Percentiles rank a stretch among this genome's conserved stretches.
These are phyloP conservation scores for Fraxinus americana DNA, from an alignment of 257 asterid species.

Conservation along the genomic window DNA sequence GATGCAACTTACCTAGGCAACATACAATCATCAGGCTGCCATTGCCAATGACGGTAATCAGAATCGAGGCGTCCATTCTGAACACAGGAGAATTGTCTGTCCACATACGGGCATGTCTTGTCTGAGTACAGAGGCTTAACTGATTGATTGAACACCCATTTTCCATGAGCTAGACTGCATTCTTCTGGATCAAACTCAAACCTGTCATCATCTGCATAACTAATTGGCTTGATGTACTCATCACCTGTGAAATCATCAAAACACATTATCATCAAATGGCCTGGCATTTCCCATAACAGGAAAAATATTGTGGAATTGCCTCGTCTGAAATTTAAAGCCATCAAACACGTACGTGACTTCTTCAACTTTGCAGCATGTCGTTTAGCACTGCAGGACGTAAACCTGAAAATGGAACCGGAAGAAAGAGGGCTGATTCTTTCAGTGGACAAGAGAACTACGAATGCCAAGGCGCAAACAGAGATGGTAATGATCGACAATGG, in stretches of 20 bases:
- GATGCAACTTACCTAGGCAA: slow-evolving; percentile 67
- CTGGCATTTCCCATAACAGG: no score
- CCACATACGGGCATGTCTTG: slow-evolving; percentile 73
- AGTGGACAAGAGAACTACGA: slow-evolving; percentile 56
- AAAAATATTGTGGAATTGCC: neutral
- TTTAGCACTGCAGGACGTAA: slow-evolving; percentile 52
- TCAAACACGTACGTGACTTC: slow-evolving; percentile 31
- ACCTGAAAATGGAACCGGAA: slow-evolving; percentile 45
- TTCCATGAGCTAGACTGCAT: slow-evolving; percentile 66
- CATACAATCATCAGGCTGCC: slow-evolving; percentile 94
- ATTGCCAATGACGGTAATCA: slow-evolving; percentile 73
- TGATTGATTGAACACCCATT: slow-evolving; percentile 77
- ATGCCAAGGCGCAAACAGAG: slow-evolving; percentile 46
- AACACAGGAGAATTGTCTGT: slow-evolving; percentile 79
- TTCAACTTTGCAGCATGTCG: slow-evolving; percentile 36
- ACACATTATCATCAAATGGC: neutral
- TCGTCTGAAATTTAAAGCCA: neutral
- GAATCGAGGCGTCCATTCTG: slow-evolving; percentile 77
- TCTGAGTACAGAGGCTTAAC: slow-evolving; percentile 73
- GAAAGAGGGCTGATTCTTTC: slow-evolving; percentile 55
- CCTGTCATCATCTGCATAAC: slow-evolving; percentile 69
- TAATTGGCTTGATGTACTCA: slow-evolving; percentile 39
- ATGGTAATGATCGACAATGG: slow-evolving; percentile 54
- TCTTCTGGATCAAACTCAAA: slow-evolving; percentile 81
- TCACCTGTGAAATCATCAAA: slow-evolving; percentile 32